These are phyloP conservation scores for Carex pumila DNA, from an alignment of 176 grass and related monocot genomes.

Conservation along the genomic window DNA sequence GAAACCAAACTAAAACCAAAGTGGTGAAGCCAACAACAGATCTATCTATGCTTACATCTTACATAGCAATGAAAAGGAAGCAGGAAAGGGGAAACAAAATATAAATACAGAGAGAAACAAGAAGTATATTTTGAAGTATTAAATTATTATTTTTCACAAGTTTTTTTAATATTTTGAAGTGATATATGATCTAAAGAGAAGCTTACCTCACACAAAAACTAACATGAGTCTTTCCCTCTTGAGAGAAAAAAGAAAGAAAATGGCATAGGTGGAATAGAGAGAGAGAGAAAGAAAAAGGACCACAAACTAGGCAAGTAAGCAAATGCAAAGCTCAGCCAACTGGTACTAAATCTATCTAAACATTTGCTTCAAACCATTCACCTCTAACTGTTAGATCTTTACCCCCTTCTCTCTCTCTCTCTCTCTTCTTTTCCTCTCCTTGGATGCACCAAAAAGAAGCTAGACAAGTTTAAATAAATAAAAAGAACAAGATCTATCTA, in stretches of 20 bases:
- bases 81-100: slow-evolving; percentile 22
- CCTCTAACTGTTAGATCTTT: slow-evolving; percentile 27
- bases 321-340: slow-evolving; percentile 26
- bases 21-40: slow-evolving; percentile 15
- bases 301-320: slow-evolving; percentile 23
- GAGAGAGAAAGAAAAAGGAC: slow-evolving; percentile 18
- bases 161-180: slow-evolving; percentile 6
- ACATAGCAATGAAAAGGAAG: slow-evolving; percentile 13
- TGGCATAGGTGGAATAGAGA: slow-evolving; percentile 12
- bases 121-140: background rate
- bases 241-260: slow-evolving; percentile 30
- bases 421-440: slow-evolving; percentile 20
- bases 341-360: slow-evolving; percentile 27
- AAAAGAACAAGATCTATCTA: slow-evolving; percentile 13
- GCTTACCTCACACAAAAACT: slow-evolving; percentile 28
- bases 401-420: slow-evolving; percentile 20
- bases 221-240: slow-evolving; percentile 25
- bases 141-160: background rate
- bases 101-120: background rate
- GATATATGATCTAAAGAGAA: slow-evolving; percentile 25
- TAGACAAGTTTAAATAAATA: slow-evolving; percentile 13
- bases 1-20: slow-evolving; percentile 21
- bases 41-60: slow-evolving; percentile 12
- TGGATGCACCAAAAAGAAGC: slow-evolving; percentile 25
- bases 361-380: slow-evolving; percentile 22